Percentiles rank a stretch among this genome's conserved stretches.
Conservation (phyloP, 2,329 filamentous ascomycete genomes). For the Colletotrichum destructivum region DNA sequence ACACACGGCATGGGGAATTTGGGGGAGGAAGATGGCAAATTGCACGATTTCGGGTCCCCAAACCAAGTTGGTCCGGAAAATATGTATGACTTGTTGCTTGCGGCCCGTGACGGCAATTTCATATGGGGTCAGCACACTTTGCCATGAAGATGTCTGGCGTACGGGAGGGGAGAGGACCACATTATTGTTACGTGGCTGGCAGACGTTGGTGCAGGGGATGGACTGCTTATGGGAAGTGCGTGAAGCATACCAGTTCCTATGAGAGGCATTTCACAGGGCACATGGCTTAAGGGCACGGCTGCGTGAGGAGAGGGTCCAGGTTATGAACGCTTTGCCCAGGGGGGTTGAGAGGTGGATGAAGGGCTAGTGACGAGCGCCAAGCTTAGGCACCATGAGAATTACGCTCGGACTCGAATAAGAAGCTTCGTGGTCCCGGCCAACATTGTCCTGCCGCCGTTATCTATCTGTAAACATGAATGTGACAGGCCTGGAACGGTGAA, state of each 20-base stretch:
- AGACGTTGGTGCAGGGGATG: neutral
- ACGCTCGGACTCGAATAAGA: slow-evolving; percentile 30
- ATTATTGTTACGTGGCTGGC: slow-evolving; percentile 26
- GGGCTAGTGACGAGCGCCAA: slow-evolving; percentile 22
- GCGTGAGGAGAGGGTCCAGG: slow-evolving; percentile 6
- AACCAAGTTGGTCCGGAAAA: slow-evolving; percentile 31
- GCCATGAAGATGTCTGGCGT: slow-evolving; percentile 30
- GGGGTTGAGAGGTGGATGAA: slow-evolving; percentile 27
- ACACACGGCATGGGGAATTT: slow-evolving; percentile 19
- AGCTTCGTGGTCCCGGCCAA: slow-evolving; percentile 11
- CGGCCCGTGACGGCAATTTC: slow-evolving; percentile 15
- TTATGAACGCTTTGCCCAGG: slow-evolving; percentile 13
- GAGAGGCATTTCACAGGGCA: slow-evolving; percentile 1
- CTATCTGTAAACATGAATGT: neutral
- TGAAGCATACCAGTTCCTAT: slow-evolving; percentile 9
- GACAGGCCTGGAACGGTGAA: neutral
- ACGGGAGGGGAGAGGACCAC: slow-evolving; percentile 3
- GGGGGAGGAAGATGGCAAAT: slow-evolving; percentile 32
- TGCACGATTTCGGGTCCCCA: slow-evolving; percentile 31
- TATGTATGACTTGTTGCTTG: slow-evolving; percentile 26
- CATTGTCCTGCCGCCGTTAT: neutral
- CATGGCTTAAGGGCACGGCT: slow-evolving; percentile 20
- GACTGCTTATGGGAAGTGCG: slow-evolving; percentile 5
- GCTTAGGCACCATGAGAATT: slow-evolving; percentile 33
- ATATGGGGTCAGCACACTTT: slow-evolving; percentile 14